Base-by-base conservation (phyloP, 2,329 filamentous ascomycete species). In the Aspergillus sp. region DNA sequence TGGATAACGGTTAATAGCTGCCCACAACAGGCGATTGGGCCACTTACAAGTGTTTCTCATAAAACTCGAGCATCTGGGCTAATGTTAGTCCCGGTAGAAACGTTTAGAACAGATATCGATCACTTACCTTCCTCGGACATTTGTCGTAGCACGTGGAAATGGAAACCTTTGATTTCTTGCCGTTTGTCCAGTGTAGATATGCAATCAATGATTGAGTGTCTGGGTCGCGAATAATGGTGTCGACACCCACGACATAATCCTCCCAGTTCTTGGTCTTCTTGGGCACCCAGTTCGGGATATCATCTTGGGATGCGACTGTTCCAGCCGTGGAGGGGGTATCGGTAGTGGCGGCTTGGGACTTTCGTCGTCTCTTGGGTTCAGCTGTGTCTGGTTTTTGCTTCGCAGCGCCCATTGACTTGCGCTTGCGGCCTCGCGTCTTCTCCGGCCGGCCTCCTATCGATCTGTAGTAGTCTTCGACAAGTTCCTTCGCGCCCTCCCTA, bases 1-100 rank as follows among this genome's bases (percentile, higher is more conserved):
- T 70, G 36, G 5, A 53, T 49, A 48, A 49, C 51, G 4, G 45
- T 67, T 57, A 64, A 60, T 19, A 46, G 20, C 2, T 9, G 9
- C 11, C 4, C 4, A 36, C 17, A n/a, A 14, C 16, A 20, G 14
- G 17, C 13, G 21, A 44, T 14, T 4, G 36, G 44, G 21, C 23
- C 29, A 64, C 73, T 68, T 68, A 77, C 73, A 79, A 63, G 60
- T 79, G 76, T 36, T 66, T 61, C 61, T 79, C 76, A 53, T 79
- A 79, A 49, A 79, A 79, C 52, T 71, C 64, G 10, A 79, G 70
- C 76, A 79, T 78, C 69, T 76, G 49, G 9, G 14, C 42, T 13
- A 7, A 41, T 13, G 52, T 67, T 47, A 66, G 51, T 49, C 34
- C n/a, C 14, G 34, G 3, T 47, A 46, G 7, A 19, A n/a, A 19